Base-by-base conservation (phyloP, 2,329 filamentous ascomycete genomes). In the Ophiostoma quercus region DNA sequence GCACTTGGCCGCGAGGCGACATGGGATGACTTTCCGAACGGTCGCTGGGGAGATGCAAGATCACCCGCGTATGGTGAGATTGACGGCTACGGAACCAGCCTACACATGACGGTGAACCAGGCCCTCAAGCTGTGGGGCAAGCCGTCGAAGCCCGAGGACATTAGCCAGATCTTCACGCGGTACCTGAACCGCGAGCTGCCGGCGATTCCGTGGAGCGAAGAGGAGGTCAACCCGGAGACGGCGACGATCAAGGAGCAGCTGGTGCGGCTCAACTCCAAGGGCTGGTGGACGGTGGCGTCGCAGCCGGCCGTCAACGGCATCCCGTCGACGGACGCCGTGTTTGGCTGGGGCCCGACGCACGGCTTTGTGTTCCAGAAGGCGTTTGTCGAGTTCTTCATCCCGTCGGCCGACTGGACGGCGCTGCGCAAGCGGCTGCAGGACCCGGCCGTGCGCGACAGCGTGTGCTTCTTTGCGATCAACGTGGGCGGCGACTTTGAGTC, bases 11-110 rank as follows among this genome's bases (percentile, higher is more conserved):
- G 95, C 67, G 94, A 98, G 82, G 95, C 95, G 43, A 99, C 95
- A 0, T 99, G 95, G 95, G 95, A 99, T 76, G 95, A 99, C 77
- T 99, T 93, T 76, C 95, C 95, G 70, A 99, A 99, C 83, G 95
- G 95, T 63, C 91, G 95, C 79, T 99, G 95, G 95, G 96, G 95
- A 80, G 95, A 99, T 79, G 95, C 94, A 66, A 88, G 95, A 73
- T 98, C 94, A 71, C 95, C 95, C 71, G 95, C 95, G 67, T 99
- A 97, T 77, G 95, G 95, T 76, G 93, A 97, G 80, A 84, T 99
- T 69, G 95, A 99, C 80, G 90, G 92, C 9, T 98, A 98, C 77
- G 95, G 95, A 12, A 93, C 96, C n/a, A 95, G 90, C 70, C 83
- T 99, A 54, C 95, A 97, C 80, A 92, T 97, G 77, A 92, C 91